A percentile compares a stretch with the other conserved stretches of the same genome.
phyloP scores from a whole-genome alignment of 139 green algal species.

The Gonium pectorale region DNA sequence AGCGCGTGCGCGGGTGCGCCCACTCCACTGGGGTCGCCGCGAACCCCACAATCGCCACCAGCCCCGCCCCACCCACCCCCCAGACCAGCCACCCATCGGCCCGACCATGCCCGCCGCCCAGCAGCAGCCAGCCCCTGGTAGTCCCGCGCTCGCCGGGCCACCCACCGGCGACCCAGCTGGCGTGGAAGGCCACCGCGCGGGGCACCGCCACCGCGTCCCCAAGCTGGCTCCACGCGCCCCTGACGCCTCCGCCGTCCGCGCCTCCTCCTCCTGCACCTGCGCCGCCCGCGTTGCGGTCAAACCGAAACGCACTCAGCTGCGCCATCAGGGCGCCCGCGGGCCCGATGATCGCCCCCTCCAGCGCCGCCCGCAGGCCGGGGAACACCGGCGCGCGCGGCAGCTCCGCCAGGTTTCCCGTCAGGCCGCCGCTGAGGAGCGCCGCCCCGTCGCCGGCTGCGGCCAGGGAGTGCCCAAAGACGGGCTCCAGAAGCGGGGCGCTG shows the following conservation, averaged over 20 bases:
- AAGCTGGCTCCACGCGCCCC: not conserved
- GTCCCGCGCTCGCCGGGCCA: not conserved
- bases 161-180: slow-evolving; percentile 20
- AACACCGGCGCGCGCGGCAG: not conserved
- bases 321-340: too few species aligned
- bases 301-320: not conserved
- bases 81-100: not conserved
- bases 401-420: not conserved
- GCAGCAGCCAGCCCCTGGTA: not conserved
- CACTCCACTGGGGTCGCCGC: not conserved
- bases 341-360: not conserved
- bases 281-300: not conserved
- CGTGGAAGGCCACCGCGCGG: slow-evolving; percentile 2
- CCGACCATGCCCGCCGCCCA: not conserved
- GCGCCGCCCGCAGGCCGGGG: not conserved
- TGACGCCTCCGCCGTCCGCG: not conserved
- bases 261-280: not conserved
- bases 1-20: too few species aligned
- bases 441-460: not conserved
- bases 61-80: not conserved
- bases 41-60: not conserved
- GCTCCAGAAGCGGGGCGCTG: not conserved
- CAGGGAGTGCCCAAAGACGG: slow-evolving; percentile 6
- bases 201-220: not conserved
- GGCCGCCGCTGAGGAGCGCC: slow-evolving; percentile 5